Conservation (phyloP, 768 basidiomycete genomes). For the Termitomyces sp. region DNA sequence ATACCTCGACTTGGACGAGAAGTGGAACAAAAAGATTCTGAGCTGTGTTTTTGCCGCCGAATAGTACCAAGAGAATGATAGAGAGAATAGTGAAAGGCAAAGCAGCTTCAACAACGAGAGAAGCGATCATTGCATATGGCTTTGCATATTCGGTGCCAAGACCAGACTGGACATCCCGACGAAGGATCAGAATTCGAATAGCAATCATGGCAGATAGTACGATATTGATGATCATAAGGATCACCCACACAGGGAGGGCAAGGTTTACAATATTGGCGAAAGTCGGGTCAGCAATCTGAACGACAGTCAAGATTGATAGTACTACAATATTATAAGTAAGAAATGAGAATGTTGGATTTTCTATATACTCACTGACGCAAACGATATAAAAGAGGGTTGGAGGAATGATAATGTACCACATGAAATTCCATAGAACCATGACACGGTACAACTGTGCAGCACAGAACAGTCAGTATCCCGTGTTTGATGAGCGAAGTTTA, state of each 20-base stretch:
- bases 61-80: slow-evolving; percentile 21
- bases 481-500: slow-evolving; percentile 3
- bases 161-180: slow-evolving; percentile 15
- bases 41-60: slow-evolving; percentile 16
- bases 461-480: too few relatives aligned
- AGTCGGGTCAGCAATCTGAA: slow-evolving; percentile 24
- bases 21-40: slow-evolving; percentile 20
- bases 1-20: slow-evolving; percentile 19
- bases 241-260: slow-evolving; percentile 27
- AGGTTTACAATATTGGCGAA: slow-evolving; percentile 23
- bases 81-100: slow-evolving; percentile 30
- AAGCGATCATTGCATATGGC: slow-evolving; percentile 25
- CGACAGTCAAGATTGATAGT: slow-evolving; percentile 25
- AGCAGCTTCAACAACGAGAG: slow-evolving; percentile 32
- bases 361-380: slow-evolving; percentile 3
- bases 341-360: too few relatives aligned
- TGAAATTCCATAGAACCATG: slow-evolving; percentile 4
- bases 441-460: slow-evolving; percentile 5
- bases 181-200: slow-evolving; percentile 25
- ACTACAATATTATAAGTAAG: slow-evolving; percentile 12
- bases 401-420: slow-evolving; percentile 3
- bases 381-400: slow-evolving; percentile 6
- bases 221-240: slow-evolving; percentile 26
- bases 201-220: slow-evolving; percentile 28
- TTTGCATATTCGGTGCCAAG: slow-evolving; percentile 22